These are phyloP conservation scores for Tuber borchii DNA, from an alignment of 495 filamentous ascomycete species.

Conservation along the genomic window DNA sequence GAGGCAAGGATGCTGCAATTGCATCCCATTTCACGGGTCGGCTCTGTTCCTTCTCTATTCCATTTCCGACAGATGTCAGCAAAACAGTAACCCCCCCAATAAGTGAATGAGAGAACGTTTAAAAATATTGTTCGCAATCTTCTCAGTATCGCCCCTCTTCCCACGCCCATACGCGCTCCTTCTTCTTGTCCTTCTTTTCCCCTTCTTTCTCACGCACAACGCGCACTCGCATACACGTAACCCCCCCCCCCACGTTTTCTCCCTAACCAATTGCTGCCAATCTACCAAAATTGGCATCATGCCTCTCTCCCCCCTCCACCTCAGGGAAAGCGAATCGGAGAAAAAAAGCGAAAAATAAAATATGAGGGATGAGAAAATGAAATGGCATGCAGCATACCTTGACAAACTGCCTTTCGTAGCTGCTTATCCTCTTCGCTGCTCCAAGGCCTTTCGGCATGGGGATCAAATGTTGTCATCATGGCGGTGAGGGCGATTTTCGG, in stretches of 20 bases:
- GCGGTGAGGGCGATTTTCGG: background rate
- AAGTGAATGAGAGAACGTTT: background rate
- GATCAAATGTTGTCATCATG: constrained; percentile 36
- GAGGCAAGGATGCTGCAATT: constrained; percentile 44
- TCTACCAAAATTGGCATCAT: background rate
- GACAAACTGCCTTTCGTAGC: constrained; percentile 29
- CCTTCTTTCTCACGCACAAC: background rate
- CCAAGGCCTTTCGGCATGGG: constrained; percentile 31
- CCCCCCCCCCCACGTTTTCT: background rate
- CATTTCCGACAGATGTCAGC: constrained; percentile 17
- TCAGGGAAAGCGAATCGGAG: background rate
- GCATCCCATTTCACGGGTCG: constrained; percentile 45
- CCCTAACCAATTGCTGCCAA: background rate
- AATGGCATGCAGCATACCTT: constrained; percentile 18
- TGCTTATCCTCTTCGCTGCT: constrained; percentile 33
- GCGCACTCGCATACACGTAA: background rate
- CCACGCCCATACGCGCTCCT: background rate
- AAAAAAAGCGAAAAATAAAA: background rate
- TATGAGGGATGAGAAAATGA: background rate
- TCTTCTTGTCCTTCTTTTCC: background rate
- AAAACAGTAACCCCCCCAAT: constrained; percentile 1
- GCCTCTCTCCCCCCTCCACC: background rate
- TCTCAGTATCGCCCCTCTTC: background rate
- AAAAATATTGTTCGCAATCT: background rate
- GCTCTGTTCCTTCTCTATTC: constrained; percentile 32